These are phyloP conservation scores for Vitis rotundifolia DNA, from an alignment of 164 flowering plant genomes.

Conservation along the genomic window DNA sequence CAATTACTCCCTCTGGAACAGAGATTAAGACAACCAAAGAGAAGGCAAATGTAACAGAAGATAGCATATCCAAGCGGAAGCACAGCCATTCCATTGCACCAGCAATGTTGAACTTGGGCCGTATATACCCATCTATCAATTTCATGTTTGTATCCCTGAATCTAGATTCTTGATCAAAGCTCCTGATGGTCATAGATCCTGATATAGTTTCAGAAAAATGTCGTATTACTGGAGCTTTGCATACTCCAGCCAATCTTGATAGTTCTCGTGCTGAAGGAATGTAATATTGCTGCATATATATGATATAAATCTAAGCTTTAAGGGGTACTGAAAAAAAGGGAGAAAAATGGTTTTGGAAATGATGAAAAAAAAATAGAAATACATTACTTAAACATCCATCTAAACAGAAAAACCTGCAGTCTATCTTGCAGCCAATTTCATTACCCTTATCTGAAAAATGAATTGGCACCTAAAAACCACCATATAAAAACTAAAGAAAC, in stretches of 20 bases:
- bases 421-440: no score
- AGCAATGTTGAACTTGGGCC: conserved; percentile 45
- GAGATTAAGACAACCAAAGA: conserved; percentile 44
- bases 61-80: conserved; percentile 52
- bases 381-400: no score
- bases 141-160: conserved; percentile 36
- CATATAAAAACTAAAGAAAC: no score
- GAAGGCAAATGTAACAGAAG: conserved; percentile 45
- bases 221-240: conserved; percentile 59
- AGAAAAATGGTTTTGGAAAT: no score
- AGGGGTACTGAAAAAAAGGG: no score
- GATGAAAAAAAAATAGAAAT: no score
- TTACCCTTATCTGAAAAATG: no score
- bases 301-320: no score
- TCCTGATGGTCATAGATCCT: conserved; percentile 52
- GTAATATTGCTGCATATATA: conserved; percentile 45
- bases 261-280: conserved; percentile 50
- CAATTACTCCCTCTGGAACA: conserved; percentile 39
- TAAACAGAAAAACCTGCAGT: neutral
- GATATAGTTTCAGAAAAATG: conserved; percentile 60
- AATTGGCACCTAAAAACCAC: no score
- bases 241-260: conserved; percentile 44
- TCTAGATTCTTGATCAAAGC: conserved; percentile 50
- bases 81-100: conserved; percentile 64
- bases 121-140: conserved; percentile 39